Percentiles rank a stretch among this genome's conserved stretches.
Conservation (phyloP, 1,284 basidiomycete genomes). For the Naganishia sp. region DNA sequence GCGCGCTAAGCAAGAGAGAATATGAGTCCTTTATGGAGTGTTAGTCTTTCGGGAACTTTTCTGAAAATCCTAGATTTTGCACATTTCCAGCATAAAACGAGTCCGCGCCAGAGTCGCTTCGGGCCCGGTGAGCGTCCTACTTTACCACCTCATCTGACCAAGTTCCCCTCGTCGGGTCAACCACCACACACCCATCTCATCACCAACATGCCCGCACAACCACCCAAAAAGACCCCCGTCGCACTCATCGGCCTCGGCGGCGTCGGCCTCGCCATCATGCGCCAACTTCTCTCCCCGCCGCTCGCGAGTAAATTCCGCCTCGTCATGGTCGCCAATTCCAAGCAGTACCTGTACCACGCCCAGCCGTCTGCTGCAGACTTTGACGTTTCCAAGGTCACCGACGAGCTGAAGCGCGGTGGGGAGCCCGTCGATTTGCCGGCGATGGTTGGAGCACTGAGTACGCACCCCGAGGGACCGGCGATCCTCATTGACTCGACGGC, state of each 20-base stretch:
- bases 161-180: not conserved
- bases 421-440: slow-evolving; percentile 54
- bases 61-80: too few relatives aligned
- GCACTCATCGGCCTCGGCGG: slow-evolving; percentile 84
- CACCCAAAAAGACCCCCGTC: slow-evolving; percentile 53
- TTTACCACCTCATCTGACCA: not conserved
- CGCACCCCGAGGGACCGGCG: slow-evolving; percentile 61
- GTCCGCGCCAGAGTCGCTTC: not conserved
- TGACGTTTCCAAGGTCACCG: slow-evolving; percentile 44
- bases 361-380: slow-evolving; percentile 50
- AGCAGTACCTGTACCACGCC: slow-evolving; percentile 61
- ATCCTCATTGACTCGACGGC: slow-evolving; percentile 94
- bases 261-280: slow-evolving; percentile 80
- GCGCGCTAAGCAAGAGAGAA: too few relatives aligned
- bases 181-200: not conserved
- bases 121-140: not conserved
- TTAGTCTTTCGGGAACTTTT: not conserved
- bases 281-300: slow-evolving; percentile 64
- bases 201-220: slow-evolving; percentile 3
- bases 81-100: too few relatives aligned
- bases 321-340: slow-evolving; percentile 76
- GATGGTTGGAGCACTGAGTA: slow-evolving; percentile 52
- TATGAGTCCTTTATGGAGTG: too few relatives aligned
- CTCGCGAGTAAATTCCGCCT: slow-evolving; percentile 66
- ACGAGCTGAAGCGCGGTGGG: slow-evolving; percentile 50